phyloP scores from a whole-genome alignment of 164 flowering plant genomes.

The Macadamia integrifolia region DNA sequence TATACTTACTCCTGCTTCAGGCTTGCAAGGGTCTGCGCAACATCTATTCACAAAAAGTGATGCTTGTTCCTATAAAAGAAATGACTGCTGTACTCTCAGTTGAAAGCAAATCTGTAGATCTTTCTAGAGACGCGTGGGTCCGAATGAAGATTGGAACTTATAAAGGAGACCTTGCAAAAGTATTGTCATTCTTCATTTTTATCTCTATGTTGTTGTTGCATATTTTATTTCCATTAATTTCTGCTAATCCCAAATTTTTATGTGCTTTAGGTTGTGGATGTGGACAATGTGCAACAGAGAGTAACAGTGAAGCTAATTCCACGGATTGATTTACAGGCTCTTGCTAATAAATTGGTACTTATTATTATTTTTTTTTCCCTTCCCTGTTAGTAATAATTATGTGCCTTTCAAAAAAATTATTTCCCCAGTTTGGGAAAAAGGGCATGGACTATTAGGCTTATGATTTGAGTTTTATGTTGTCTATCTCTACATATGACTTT shows the following conservation, averaged over 20 bases:
- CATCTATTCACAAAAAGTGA: slow-evolving; percentile 54
- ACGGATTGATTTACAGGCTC: slow-evolving; percentile 80
- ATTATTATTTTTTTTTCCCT: neutral
- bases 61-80: slow-evolving; percentile 89
- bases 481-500: too few relatives aligned
- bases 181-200: slow-evolving; percentile 18
- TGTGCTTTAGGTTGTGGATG: slow-evolving; percentile 70
- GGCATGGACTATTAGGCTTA: too few relatives aligned
- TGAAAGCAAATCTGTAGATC: slow-evolving; percentile 83
- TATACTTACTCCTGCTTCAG: slow-evolving; percentile 32
- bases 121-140: slow-evolving; percentile 86
- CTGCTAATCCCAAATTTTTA: slow-evolving; percentile 7
- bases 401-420: neutral
- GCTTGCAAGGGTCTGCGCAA: slow-evolving; percentile 85
- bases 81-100: slow-evolving; percentile 98
- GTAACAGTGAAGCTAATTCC: slow-evolving; percentile 89
- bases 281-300: slow-evolving; percentile 85
- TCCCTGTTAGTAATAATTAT: neutral
- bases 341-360: slow-evolving; percentile 74
- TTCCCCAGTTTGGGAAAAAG: neutral
- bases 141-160: slow-evolving; percentile 90
- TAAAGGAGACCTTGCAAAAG: slow-evolving; percentile 96
- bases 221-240: neutral
- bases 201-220: neutral
- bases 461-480: too few relatives aligned